Conservation (phyloP, 345 rosid genomes). For the Eutrema japonicum region DNA sequence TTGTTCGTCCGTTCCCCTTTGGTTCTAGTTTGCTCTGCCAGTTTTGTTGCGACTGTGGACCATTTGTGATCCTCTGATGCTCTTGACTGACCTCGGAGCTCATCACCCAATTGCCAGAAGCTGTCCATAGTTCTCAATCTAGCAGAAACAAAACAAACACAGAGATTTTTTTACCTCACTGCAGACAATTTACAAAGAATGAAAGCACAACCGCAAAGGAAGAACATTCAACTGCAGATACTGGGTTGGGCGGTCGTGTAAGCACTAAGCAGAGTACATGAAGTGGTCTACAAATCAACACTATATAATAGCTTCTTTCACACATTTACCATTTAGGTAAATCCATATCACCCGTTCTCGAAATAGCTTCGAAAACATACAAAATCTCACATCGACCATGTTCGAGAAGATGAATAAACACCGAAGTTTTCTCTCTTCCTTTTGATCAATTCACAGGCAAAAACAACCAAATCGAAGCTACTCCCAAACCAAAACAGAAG, state of each 20-base stretch:
- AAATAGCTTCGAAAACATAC: not conserved
- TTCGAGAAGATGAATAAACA: not conserved
- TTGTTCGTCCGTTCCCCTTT: slow-evolving; percentile 92
- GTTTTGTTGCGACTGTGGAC: slow-evolving; percentile 81
- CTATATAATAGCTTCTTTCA: not conserved
- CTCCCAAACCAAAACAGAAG: not conserved
- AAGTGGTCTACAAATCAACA: not conserved
- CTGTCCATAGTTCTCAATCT: slow-evolving; percentile 47
- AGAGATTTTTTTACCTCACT: not conserved
- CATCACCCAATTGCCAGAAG: slow-evolving; percentile 97
- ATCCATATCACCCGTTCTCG: not conserved
- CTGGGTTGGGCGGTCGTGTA: not conserved
- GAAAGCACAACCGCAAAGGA: not conserved
- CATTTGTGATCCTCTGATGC: slow-evolving; percentile 87
- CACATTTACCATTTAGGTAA: not conserved
- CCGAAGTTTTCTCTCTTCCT: not conserved
- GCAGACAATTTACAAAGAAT: not conserved
- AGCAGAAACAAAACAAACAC: not conserved
- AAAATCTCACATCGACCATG: not conserved
- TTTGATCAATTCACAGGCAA: slow-evolving; percentile 4
- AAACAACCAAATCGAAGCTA: slow-evolving; percentile 13
- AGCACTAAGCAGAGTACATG: not conserved
- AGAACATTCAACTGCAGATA: not conserved
- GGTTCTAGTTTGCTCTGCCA: slow-evolving; percentile 82
- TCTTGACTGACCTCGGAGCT: slow-evolving; percentile 88